Evolutionary conservation across 495 filamentous ascomycete species (phyloP), one percentile per base, ranked within the genome.

Genomic region (Hypomontagnella submonticulosa): DNA sequence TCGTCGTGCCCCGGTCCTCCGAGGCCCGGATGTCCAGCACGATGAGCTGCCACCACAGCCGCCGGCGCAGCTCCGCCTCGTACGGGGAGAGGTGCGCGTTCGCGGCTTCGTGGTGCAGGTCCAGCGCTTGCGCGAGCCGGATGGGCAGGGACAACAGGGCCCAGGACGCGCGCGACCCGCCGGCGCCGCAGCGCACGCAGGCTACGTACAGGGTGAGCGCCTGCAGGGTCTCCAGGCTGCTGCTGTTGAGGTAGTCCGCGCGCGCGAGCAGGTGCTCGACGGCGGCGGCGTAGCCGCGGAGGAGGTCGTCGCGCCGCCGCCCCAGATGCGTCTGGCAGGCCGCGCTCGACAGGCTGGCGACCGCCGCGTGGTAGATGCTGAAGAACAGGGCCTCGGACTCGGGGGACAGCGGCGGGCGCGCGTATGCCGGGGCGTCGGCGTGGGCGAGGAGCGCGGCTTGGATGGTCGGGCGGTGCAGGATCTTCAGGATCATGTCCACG

Each of bases 41-140:
- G 69, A 84, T 85, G 11, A 93, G 80, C 70, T 90, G 85, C 85
- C 89, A 91, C 91, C 91, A 94, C 0, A 93, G 71, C 3, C 91
- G 82, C 40, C 91, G 83, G 23, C 91, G 83, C 80, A 91, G 86
- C 76, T 94, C 91, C 0, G 84, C 85, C 44, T 92, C 88, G 55
- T 89, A 91, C 0, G 88, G 85, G 0, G 80, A 76, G 4, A 90
- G 85, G n/a, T 46, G 38, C 2, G 64, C 27, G 41, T 57, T 60
- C 10, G 74, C 76, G 1, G 85, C 86, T 62, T 93, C 90, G 3
- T 87, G 81, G 71, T 92, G 90, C 8, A 94, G 75, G 7, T 88
- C 84, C 6, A 92, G 71, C 4, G 84, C 85, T 56, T 92, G 88
- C 3, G 88, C 88, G 48, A 93, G 85, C 3, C 90, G 85, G 18